Percentiles rank a stretch among this genome's conserved stretches.
Evolutionary conservation across 2,329 filamentous ascomycete genomes (phyloP).

Genomic region (Sporothrix inflata): DNA sequence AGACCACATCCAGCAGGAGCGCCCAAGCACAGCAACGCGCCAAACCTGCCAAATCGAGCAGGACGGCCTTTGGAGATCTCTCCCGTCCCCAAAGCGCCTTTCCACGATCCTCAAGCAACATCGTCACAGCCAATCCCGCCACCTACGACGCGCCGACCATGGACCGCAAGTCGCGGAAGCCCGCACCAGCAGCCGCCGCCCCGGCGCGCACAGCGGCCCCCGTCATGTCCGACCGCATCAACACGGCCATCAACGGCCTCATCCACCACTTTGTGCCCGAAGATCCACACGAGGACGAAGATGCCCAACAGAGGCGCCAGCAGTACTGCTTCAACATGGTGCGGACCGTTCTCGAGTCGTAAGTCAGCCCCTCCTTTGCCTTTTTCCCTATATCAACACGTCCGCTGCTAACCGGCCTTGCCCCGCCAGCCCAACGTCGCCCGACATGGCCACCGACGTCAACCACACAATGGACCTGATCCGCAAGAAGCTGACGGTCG

Average conservation of each 20-base stretch:
- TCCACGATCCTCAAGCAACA: not conserved
- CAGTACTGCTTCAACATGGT: constrained; percentile 61
- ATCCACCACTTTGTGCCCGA: constrained; percentile 73
- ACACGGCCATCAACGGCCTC: constrained; percentile 77
- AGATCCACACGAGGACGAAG: constrained; percentile 67
- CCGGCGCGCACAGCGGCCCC: constrained; percentile 51
- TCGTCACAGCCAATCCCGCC: not conserved
- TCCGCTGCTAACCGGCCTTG: not conserved
- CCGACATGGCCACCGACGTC: constrained; percentile 68
- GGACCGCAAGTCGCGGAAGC: constrained; percentile 28
- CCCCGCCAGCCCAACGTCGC: constrained; percentile 44
- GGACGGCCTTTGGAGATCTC: constrained; percentile 4
- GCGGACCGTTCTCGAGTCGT: constrained; percentile 58
- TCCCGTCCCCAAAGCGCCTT: not conserved
- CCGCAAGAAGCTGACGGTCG: constrained; percentile 81
- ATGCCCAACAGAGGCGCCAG: constrained; percentile 68
- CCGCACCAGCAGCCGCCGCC: constrained; percentile 22
- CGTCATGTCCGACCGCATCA: constrained; percentile 69
- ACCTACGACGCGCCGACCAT: constrained; percentile 17
- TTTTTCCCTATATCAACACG: not conserved
- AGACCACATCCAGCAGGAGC: not conserved
- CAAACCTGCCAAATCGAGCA: constrained; percentile 16
- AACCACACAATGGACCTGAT: constrained; percentile 94
- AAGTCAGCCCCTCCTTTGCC: constrained; percentile 32
- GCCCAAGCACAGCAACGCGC: constrained; percentile 14